Base-by-base conservation (phyloP, 805 yeast species). In the Teunomyces barrocoloradensis region DNA sequence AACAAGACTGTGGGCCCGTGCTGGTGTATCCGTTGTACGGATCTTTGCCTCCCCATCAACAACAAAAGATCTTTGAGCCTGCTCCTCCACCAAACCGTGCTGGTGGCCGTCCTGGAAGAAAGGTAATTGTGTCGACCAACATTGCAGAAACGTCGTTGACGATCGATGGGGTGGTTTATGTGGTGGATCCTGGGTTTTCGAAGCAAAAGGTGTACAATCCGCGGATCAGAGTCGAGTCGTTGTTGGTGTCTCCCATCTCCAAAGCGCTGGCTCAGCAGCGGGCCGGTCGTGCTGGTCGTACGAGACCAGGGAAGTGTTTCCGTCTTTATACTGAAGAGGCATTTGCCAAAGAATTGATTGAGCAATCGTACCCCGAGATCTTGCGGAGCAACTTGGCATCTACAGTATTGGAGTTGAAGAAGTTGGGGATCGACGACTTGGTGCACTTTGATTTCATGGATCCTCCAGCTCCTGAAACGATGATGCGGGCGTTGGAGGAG, bases 201-300 rank as follows among this genome's bases (percentile, higher is more conserved):
- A 92, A 92, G 63, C 97, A 94, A 68, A 92, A 94, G 60, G 97
- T 91, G 48, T 92, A 90, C 71, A 94, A 92, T 64, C 98, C 99
- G 43, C 80, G 97, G 66, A 88, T 92, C 49, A 80, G 99, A 67
- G 97, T 92, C 27, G 97, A 92, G 68, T 89, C 97, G 0, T 75
- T 92, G 56, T 76, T 92, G 45, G 98, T 94, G 4, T 88, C 97
- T 6, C 98, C 98, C 32, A 91, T 94, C 52, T 91, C 98, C 9
- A 91, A 90, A 70, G 99, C 99, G 0, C 85, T 95, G 42, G 96
- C 99, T 1, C 97, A 92, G 70, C 99, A 92, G 70, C 82, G 99
- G 69, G 98, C 98, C 30, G 99, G 99, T 80, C 88, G 99, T 80
- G 99, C 99, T 47, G 99, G 99, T 74, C 92, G 99, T 81, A 92